These are phyloP conservation scores for Citrus trifoliata DNA, from an alignment of 345 rosid species.

Conservation along the genomic window DNA sequence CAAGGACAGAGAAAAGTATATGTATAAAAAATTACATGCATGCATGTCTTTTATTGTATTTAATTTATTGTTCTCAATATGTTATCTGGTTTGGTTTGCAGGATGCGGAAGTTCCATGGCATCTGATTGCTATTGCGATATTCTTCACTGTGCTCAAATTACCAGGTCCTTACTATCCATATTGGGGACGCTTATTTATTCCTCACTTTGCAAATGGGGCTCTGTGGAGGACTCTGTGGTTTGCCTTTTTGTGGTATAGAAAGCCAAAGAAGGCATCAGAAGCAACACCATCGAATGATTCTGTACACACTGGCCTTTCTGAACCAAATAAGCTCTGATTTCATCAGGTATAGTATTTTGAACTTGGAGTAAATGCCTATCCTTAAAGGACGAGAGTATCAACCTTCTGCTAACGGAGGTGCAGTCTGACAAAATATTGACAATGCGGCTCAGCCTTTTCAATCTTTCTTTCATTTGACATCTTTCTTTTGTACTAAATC, in stretches of 20 bases:
- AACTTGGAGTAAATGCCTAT: not conserved
- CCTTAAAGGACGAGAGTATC: not conserved
- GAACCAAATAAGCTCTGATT: slow-evolving; percentile 15
- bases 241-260: slow-evolving; percentile 52
- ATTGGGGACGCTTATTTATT: slow-evolving; percentile 75
- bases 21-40: too few species aligned
- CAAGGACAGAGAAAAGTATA: not conserved
- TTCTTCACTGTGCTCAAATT: slow-evolving; percentile 63
- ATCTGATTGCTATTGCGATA: slow-evolving; percentile 57
- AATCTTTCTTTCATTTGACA: not conserved
- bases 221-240: slow-evolving; percentile 61
- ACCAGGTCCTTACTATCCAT: slow-evolving; percentile 85
- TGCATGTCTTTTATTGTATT: not conserved
- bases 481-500: not conserved
- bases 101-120: slow-evolving; percentile 95
- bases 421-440: not conserved
- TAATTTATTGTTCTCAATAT: not conserved
- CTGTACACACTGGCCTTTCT: slow-evolving; percentile 16
- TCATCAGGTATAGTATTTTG: slow-evolving; percentile 13
- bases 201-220: slow-evolving; percentile 91
- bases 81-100: slow-evolving; percentile 31
- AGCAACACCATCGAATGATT: not conserved
- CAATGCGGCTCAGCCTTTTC: not conserved
- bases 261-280: slow-evolving; percentile 34
- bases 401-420: not conserved